These are phyloP conservation scores for Peziza echinospora DNA, from an alignment of 495 filamentous ascomycete species.

Conservation along the genomic window DNA sequence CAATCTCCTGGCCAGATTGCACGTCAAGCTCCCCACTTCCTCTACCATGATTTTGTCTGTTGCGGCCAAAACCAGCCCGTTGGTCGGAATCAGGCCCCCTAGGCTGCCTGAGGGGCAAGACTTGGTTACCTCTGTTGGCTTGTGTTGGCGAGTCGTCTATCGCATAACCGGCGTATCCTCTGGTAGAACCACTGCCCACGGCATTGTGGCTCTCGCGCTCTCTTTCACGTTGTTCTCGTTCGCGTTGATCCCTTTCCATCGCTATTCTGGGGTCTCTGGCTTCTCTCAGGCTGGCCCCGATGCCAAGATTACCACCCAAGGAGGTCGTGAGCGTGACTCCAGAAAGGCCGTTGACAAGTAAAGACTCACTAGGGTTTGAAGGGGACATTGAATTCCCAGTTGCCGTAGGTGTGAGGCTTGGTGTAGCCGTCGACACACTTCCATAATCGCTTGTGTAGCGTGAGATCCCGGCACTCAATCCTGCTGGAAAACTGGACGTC, in stretches of 20 bases:
- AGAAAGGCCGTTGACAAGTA: constrained; percentile 46
- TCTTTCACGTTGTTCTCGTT: constrained; percentile 5
- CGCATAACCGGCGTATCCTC: constrained; percentile 11
- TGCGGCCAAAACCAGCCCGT: constrained; percentile 16
- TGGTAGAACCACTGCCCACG: background rate
- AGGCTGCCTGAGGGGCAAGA: constrained; percentile 18
- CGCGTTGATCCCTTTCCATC: constrained; percentile 6
- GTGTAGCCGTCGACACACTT: constrained; percentile 44
- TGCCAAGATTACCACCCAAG: constrained; percentile 19
- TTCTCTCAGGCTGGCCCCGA: constrained; percentile 36
- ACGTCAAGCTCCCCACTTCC: constrained; percentile 16
- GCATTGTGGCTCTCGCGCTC: background rate
- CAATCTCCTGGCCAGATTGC: constrained; percentile 19
- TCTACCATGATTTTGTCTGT: constrained; percentile 12
- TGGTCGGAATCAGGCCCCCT: constrained; percentile 19
- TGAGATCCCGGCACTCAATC: constrained; percentile 40
- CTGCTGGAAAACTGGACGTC: constrained; percentile 63
- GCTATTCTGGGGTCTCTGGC: constrained; percentile 17
- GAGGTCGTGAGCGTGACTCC: constrained; percentile 32
- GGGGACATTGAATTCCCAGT: constrained; percentile 34
- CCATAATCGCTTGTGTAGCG: constrained; percentile 42
- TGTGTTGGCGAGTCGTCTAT: constrained; percentile 9
- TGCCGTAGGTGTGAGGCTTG: constrained; percentile 55
- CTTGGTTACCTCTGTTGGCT: constrained; percentile 11
- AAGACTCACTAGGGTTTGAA: constrained; percentile 39